Percentiles rank a stretch among this genome's conserved stretches.
These are phyloP conservation scores for Phytophthora podocarpi DNA, from an alignment of 352 stramenopile species.

Conservation along the genomic window DNA sequence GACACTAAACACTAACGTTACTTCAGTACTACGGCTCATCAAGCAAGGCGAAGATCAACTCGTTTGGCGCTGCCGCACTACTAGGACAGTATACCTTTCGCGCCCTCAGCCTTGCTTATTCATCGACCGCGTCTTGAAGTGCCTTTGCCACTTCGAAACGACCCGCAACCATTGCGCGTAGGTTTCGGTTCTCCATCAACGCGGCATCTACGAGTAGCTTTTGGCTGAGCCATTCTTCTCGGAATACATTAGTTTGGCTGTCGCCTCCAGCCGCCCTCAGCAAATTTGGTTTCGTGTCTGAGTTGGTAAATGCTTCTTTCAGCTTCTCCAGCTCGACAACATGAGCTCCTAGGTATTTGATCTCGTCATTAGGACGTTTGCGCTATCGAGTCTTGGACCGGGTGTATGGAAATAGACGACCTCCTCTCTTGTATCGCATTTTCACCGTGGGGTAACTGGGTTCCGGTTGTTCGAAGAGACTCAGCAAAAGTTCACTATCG, in stretches of 20 bases:
- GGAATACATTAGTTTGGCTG: neutral
- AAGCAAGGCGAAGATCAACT: slow-evolving; percentile 13
- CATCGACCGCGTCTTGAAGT: slow-evolving; percentile 19
- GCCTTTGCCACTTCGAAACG: slow-evolving; percentile 10
- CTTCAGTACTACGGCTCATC: neutral
- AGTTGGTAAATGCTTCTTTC: slow-evolving; percentile 4
- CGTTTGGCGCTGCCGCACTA: neutral
- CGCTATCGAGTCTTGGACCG: slow-evolving; percentile 31
- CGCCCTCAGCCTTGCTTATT: slow-evolving; percentile 6
- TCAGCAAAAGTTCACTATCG: slow-evolving; percentile 10
- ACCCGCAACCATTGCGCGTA: slow-evolving; percentile 9
- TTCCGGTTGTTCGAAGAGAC: slow-evolving; percentile 16
- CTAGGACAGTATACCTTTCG: slow-evolving; percentile 6
- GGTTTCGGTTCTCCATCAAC: slow-evolving; percentile 17
- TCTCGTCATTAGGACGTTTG: slow-evolving; percentile 40
- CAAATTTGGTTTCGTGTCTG: neutral
- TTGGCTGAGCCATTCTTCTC: neutral
- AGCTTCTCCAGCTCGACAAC: slow-evolving; percentile 26
- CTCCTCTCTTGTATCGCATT: slow-evolving; percentile 1
- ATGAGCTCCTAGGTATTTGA: slow-evolving; percentile 32
- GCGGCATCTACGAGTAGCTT: slow-evolving; percentile 1
- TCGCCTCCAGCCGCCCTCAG: neutral
- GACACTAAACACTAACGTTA: neutral
- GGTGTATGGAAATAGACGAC: slow-evolving; percentile 28
- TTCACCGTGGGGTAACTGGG: neutral